Conservation (phyloP, 106 monocot genomes). For the Amphibolis antarctica region DNA sequence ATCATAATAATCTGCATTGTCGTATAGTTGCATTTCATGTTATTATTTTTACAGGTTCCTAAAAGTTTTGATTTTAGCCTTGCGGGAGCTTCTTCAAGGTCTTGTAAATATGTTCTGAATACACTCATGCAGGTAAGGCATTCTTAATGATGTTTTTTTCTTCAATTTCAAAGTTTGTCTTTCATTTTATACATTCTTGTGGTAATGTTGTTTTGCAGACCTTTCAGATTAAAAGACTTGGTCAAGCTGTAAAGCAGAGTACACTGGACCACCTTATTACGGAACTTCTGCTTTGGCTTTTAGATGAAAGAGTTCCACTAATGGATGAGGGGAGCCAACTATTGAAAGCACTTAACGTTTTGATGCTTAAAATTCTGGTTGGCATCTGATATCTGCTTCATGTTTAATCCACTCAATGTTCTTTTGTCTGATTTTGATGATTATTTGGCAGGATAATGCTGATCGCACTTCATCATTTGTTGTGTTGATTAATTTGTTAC, state of each 20-base stretch:
- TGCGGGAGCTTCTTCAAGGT: slow-evolving; percentile 93
- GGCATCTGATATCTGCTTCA: slow-evolving; percentile 1
- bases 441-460: slow-evolving; percentile 77
- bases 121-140: slow-evolving; percentile 85
- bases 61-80: slow-evolving; percentile 86
- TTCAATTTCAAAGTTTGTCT: neutral
- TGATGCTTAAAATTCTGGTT: slow-evolving; percentile 99
- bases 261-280: slow-evolving; percentile 89
- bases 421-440: neutral
- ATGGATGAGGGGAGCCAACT: slow-evolving; percentile 99
- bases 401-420: neutral
- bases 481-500: slow-evolving; percentile 81
- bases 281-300: slow-evolving; percentile 91
- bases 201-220: slow-evolving; percentile 43
- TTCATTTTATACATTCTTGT: neutral
- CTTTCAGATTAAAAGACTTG: slow-evolving; percentile 84
- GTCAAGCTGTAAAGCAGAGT: slow-evolving; percentile 70
- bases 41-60: slow-evolving; percentile 53
- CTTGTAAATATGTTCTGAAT: slow-evolving; percentile 97
- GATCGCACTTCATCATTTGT: slow-evolving; percentile 94
- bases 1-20: neutral
- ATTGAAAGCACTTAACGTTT: slow-evolving; percentile 88
- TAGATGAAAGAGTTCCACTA: slow-evolving; percentile 92
- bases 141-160: too few relatives aligned
- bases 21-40: neutral